Conservation (phyloP, 2,329 filamentous ascomycete genomes). For the Ophiosphaerella korrae region DNA sequence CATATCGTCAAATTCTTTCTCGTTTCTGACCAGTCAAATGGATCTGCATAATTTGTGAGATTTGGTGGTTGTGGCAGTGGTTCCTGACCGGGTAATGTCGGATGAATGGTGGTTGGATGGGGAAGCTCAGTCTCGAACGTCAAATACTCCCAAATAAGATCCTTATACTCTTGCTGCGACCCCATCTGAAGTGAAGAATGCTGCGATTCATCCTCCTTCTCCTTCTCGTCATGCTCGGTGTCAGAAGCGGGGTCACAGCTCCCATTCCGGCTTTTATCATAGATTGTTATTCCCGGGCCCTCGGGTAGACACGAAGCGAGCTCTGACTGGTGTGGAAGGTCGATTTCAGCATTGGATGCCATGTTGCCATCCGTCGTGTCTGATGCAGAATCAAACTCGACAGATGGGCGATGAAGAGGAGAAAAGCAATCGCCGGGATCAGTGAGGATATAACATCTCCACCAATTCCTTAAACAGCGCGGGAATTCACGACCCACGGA, state of each 20-base stretch:
- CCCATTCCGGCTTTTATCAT: conserved; percentile 2
- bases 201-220: not conserved
- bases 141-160: conserved; percentile 64
- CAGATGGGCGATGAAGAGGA: not conserved
- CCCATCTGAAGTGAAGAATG: conserved; percentile 5
- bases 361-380: conserved; percentile 27
- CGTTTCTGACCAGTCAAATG: conserved; percentile 71
- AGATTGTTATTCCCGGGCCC: conserved; percentile 37
- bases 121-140: conserved; percentile 66
- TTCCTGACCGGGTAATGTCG: conserved; percentile 37
- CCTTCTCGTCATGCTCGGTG: conserved; percentile 18
- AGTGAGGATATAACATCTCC: conserved; percentile 11
- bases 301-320: conserved; percentile 13
- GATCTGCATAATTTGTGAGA: conserved; percentile 69
- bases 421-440: not conserved
- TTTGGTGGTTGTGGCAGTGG: conserved; percentile 65
- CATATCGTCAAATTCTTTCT: conserved; percentile 74
- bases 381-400: too few relatives aligned
- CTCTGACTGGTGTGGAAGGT: conserved; percentile 33
- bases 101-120: conserved; percentile 47
- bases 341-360: conserved; percentile 44
- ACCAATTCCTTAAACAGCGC: conserved; percentile 11
- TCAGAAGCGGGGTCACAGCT: conserved; percentile 18
- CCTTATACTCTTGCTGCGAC: conserved; percentile 14
- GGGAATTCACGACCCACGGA: conserved; percentile 10